A percentile compares a stretch with the other conserved stretches of the same genome.
Conservation (phyloP, 2,329 filamentous ascomycete species). For the Rhynchosporium secalis region DNA sequence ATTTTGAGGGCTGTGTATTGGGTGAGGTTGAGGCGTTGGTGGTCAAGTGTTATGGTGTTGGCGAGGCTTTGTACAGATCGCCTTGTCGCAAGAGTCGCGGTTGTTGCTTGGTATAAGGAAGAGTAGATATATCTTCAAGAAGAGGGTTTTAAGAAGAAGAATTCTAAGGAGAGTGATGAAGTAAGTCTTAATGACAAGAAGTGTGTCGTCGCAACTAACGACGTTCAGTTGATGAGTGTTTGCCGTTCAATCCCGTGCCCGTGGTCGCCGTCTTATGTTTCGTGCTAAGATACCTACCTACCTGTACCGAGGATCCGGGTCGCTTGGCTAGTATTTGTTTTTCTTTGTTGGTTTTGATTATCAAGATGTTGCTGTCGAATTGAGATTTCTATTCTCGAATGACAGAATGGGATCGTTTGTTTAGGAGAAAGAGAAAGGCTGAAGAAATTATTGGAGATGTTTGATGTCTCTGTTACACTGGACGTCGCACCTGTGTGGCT, state of each 20-base stretch:
- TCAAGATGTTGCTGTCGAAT: neutral
- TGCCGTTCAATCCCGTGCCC: neutral
- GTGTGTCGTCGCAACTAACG: conserved; percentile 11
- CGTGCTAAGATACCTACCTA: neutral
- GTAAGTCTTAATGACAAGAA: neutral
- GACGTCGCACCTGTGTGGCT: conserved; percentile 19
- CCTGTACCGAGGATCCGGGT: conserved; percentile 6
- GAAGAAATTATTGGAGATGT: neutral
- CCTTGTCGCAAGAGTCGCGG: neutral
- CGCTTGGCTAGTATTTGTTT: neutral
- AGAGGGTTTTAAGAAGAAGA: neutral
- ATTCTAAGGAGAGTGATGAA: neutral
- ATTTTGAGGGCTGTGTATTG: conserved; percentile 16
- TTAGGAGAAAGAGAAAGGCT: neutral
- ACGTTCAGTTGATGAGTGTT: neutral
- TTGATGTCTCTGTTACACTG: conserved; percentile 1
- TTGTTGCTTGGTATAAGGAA: neutral
- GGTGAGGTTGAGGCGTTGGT: neutral
- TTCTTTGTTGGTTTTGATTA: neutral
- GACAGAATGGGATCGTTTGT: neutral
- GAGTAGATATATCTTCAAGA: neutral
- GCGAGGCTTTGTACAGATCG: neutral
- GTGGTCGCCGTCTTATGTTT: conserved; percentile 2
- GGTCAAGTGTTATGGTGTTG: neutral
- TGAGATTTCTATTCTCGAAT: neutral